phyloP scores from a whole-genome alignment of 2,329 filamentous ascomycete genomes.

The Fusarium drepaniforme region DNA sequence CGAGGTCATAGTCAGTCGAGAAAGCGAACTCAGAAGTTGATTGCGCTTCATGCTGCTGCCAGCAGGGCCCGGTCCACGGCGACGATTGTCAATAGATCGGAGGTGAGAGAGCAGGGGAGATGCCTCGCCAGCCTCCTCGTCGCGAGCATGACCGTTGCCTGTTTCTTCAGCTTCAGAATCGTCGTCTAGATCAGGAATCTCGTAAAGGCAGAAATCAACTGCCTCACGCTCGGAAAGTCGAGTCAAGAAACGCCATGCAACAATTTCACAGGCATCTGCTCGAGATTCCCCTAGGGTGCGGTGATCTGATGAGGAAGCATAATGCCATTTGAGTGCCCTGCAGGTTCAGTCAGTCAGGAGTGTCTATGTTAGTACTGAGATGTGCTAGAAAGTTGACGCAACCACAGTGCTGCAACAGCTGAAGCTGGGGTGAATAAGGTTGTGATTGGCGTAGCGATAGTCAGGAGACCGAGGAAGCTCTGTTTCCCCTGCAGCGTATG shows the following conservation, averaged over 20 bases:
- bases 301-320: slow-evolving; percentile 71
- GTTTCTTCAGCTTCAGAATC: slow-evolving; percentile 36
- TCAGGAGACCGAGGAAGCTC: neutral
- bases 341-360: slow-evolving; percentile 19
- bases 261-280: slow-evolving; percentile 82
- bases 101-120: slow-evolving; percentile 59
- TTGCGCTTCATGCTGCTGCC: slow-evolving; percentile 60
- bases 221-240: slow-evolving; percentile 79
- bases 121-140: slow-evolving; percentile 61
- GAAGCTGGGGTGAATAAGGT: slow-evolving; percentile 7
- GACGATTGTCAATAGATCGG: slow-evolving; percentile 41
- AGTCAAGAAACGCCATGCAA: slow-evolving; percentile 82
- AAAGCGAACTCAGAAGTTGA: slow-evolving; percentile 66
- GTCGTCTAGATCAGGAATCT: slow-evolving; percentile 67
- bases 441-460: slow-evolving; percentile 22
- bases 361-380: neutral
- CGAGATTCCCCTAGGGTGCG: slow-evolving; percentile 76
- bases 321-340: slow-evolving; percentile 83
- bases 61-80: slow-evolving; percentile 39
- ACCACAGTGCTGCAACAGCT: slow-evolving; percentile 11
- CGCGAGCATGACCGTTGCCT: slow-evolving; percentile 27
- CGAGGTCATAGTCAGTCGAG: slow-evolving; percentile 61
- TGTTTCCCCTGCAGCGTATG: slow-evolving; percentile 12
- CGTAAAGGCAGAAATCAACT: slow-evolving; percentile 80
- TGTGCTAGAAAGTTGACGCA: neutral